Evolutionary conservation across 176 grass and related monocot genomes (phyloP), one percentile per base, ranked within the genome.

Genomic region (Aegilops sharonensis): DNA sequence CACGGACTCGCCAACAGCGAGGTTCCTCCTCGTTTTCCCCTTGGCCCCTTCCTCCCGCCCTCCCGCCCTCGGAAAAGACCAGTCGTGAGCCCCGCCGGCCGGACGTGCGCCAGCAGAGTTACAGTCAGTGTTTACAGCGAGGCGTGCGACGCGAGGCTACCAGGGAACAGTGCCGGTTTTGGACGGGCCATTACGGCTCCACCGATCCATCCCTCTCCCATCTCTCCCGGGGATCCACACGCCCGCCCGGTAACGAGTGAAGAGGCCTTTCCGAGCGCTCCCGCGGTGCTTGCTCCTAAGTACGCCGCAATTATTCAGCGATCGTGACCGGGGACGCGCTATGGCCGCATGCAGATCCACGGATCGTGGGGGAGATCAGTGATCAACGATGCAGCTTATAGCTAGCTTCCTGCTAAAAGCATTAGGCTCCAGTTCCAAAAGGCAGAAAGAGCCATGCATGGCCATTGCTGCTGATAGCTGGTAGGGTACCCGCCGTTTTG

Each of bases 201-300:
- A 84, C 66, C 21, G 67, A 90, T 56, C 47, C 54, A 8, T 8
- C 54, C 8, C 18, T 9, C 20, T 7, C 29, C 71, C 72, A 2
- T 5, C 32, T 11, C 48, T 69, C 75, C 64, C 27, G 34, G 68
- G 68, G 75, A 68, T 48, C 75, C 75, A 43, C 74, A 37, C 63
- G n/a, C 73, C 1, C 2, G 77, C 77, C 40, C 10, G 75, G 76
- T 39, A 62, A 43, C 20, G 81, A 60, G 76, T 80, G 61, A 59
- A 42, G 81, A 74, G 29, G 2, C 27, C 85, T 84, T 88, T 91
- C 45, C 34, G 35, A 30, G 36, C 66, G 2, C 9, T 36, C 85
- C 36, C 9, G 12, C 1, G 12, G 1, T 84, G 85, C 62, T 70
- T 27, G 81, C 5, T 84, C 81, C 81, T 18, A 84, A 87, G 13